Conservation (phyloP, 768 basidiomycete genomes). For the Auriculariales sp. region DNA sequence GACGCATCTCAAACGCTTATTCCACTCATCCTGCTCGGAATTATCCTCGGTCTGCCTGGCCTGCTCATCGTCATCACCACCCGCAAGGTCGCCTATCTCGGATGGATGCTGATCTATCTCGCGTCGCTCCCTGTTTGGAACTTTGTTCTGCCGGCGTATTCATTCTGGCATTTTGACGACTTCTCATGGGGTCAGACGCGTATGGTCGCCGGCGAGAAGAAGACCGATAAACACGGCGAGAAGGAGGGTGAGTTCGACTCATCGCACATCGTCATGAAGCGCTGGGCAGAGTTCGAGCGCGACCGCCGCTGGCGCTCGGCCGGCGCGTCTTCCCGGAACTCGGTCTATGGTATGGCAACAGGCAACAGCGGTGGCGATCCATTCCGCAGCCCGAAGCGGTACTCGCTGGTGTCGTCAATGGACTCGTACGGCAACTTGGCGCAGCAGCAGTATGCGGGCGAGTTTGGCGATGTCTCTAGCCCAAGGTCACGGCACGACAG, state of each 20-base stretch:
- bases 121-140: constrained; percentile 94
- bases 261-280: constrained; percentile 93
- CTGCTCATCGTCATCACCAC: constrained; percentile 92
- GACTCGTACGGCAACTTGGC: constrained; percentile 1
- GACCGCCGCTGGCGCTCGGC: constrained; percentile 86
- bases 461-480: background rate
- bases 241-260: constrained; percentile 98
- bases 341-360: constrained; percentile 38
- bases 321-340: constrained; percentile 72
- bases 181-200: constrained; percentile 97
- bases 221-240: constrained; percentile 55
- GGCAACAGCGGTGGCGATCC: too few relatives aligned
- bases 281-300: constrained; percentile 96
- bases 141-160: constrained; percentile 84
- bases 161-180: constrained; percentile 99
- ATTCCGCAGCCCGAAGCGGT: constrained; percentile 45
- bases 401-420: constrained; percentile 6
- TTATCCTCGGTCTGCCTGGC: constrained; percentile 94
- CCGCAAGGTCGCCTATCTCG: constrained; percentile 82
- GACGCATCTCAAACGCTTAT: constrained; percentile 23
- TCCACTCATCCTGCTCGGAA: constrained; percentile 80
- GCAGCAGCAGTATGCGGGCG: background rate
- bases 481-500: background rate
- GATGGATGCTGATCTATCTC: constrained; percentile 95
- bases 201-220: constrained; percentile 58